Conservation (phyloP, 768 basidiomycete species). For the Termitomyces sp. region DNA sequence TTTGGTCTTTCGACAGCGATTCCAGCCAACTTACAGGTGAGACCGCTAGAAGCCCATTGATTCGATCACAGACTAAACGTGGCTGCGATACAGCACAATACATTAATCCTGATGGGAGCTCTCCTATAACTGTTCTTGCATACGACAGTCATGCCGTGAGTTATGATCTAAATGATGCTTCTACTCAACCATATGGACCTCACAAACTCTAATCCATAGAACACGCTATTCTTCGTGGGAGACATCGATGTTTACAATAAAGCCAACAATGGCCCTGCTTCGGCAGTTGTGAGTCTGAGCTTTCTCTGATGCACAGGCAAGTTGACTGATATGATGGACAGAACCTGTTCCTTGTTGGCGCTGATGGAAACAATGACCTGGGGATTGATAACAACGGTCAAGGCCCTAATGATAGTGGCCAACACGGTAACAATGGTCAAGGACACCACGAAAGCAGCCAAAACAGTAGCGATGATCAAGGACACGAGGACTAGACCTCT, state of each 20-base stretch:
- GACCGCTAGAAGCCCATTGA: constrained; percentile 2
- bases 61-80: not conserved
- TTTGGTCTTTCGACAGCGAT: constrained; percentile 35
- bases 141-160: constrained; percentile 29
- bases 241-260: constrained; percentile 35
- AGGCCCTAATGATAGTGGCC: not conserved
- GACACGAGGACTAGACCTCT: not conserved
- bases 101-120: constrained; percentile 37
- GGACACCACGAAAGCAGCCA: not conserved
- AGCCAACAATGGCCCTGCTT: constrained; percentile 22
- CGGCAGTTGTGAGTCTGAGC: constrained; percentile 27
- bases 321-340: not conserved
- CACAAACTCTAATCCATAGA: constrained; percentile 13
- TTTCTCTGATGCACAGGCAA: not conserved
- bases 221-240: constrained; percentile 37
- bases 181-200: not conserved
- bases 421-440: not conserved
- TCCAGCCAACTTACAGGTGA: constrained; percentile 36
- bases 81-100: constrained; percentile 31
- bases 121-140: constrained; percentile 29
- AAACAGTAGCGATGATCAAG: not conserved
- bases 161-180: not conserved
- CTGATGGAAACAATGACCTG: not conserved
- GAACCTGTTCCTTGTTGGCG: constrained; percentile 13
- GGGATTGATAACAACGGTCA: not conserved